A percentile compares a stretch with the other conserved stretches of the same genome.
These are phyloP conservation scores for Tolypocladium ophioglossoides DNA, from an alignment of 2,329 filamentous ascomycete genomes.

Conservation along the genomic window DNA sequence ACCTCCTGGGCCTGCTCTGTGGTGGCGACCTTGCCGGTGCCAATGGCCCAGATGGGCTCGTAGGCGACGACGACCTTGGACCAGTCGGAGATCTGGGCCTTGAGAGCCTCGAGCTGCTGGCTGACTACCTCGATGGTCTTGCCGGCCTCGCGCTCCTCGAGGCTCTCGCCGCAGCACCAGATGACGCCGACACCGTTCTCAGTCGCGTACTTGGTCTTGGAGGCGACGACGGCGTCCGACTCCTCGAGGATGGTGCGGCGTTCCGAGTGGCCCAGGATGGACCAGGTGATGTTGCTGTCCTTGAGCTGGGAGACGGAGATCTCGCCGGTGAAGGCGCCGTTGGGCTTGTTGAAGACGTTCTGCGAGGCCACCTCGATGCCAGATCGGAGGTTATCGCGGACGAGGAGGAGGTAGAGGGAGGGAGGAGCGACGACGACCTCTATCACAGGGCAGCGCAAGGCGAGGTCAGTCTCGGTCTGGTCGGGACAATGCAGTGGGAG, in stretches of 20 bases:
- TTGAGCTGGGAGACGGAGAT: conserved; percentile 86
- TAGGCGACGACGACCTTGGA: conserved; percentile 92
- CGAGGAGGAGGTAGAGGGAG: conserved; percentile 78
- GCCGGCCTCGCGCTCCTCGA: conserved; percentile 80
- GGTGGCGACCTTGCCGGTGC: conserved; percentile 87
- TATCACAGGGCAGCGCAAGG: conserved; percentile 19
- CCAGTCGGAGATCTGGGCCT: conserved; percentile 74
- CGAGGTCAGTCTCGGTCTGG: conserved; percentile 4
- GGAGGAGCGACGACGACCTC: conserved; percentile 95
- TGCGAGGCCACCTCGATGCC: conserved; percentile 83
- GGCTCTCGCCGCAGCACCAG: conserved; percentile 92
- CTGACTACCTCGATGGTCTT: conserved; percentile 83
- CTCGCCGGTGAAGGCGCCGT: conserved; percentile 95
- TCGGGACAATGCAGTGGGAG: background rate
- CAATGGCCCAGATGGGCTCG: conserved; percentile 95
- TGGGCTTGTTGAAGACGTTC: conserved; percentile 96
- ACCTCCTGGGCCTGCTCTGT: conserved; percentile 89
- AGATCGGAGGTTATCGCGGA: conserved; percentile 65
- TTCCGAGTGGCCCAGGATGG: conserved; percentile 90
- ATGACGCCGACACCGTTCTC: conserved; percentile 85
- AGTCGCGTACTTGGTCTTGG: conserved; percentile 88
- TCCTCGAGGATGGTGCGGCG: conserved; percentile 84
- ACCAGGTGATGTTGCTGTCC: conserved; percentile 82
- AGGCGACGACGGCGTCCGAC: conserved; percentile 73
- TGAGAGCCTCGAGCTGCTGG: conserved; percentile 73